Base-by-base conservation (phyloP, 768 basidiomycete genomes). In the Tulasnella sp. region DNA sequence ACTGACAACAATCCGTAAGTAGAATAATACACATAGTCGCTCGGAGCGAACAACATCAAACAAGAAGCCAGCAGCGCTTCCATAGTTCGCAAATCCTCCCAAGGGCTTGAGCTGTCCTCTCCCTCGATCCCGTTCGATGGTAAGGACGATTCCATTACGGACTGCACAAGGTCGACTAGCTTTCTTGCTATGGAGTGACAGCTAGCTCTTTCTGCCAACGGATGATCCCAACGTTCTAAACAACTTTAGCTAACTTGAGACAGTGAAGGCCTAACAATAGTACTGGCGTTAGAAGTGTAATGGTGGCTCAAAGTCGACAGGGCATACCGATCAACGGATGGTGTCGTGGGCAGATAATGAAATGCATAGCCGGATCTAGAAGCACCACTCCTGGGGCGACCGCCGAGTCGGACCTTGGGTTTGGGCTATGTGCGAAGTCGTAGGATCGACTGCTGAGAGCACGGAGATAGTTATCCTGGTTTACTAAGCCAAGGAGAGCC, bases 281-380 rank as follows among this genome's bases (percentile, higher is more conserved):
- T 31, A 40, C 72, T 34, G 17, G 7, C 7, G 75, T 69, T 64
- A 67, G 64, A 42, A 11, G 49, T 37, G 37, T 22, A 45, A 78
- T n/a, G 31, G n/a, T n/a, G n/a, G n/a, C n/a, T n/a, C n/a, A n/a
- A n/a, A n/a, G n/a, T n/a, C n/a, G n/a, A n/a, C n/a, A n/a, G n/a
- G n/a, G n/a, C n/a, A n/a, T 42, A 92, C 93, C 93, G 31, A 90
- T 92, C 79, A 93, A 91, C 22, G 93, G 93, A 81, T 93, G 93
- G 80, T 91, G 90, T 1, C 82, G 83, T 1, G 93, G 92, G 79
- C 94, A 94, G 67, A 93, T 84, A 72, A 91, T 80, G 14, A 86
- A 80, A 81, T 94, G 94, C 7, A 92, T 82, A 0, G 89, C 89
- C n/a, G 92, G 83, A 19, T n/a, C n/a, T n/a, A n/a, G n/a, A n/a